Evolutionary conservation across 2,329 filamentous ascomycete species (phyloP).

Genomic region (Stromatinia cepivora): DNA sequence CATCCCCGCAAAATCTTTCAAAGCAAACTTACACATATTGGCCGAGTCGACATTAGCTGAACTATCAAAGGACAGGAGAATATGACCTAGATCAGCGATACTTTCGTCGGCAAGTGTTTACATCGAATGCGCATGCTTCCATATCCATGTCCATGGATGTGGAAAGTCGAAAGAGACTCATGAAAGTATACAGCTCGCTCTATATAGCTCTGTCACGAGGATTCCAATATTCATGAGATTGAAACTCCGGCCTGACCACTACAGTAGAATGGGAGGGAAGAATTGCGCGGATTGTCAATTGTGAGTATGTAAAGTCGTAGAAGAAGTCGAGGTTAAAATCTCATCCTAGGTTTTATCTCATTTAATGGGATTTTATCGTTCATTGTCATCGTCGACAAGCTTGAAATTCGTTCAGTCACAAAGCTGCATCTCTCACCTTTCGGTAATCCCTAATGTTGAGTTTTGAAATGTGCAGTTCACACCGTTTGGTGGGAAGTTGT

Average conservation of each 20-base stretch:
- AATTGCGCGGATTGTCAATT: not conserved
- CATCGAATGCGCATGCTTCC: not conserved
- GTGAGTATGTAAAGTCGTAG: not conserved
- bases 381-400: not conserved
- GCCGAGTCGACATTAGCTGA: not conserved
- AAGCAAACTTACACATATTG: not conserved
- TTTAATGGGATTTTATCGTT: not conserved
- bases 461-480: not conserved
- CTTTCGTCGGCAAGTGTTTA: not conserved
- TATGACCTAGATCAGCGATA: not conserved
- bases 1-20: not conserved
- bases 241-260: not conserved
- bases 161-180: not conserved
- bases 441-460: not conserved
- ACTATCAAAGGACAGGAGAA: not conserved
- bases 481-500: not conserved
- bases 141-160: not conserved
- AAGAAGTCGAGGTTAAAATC: not conserved
- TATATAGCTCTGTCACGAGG: not conserved
- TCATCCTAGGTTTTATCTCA: not conserved
- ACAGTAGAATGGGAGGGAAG: not conserved
- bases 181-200: not conserved
- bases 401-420: not conserved
- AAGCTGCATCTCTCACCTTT: not conserved
- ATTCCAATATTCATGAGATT: not conserved